Evolutionary conservation across 1,139 yeast genomes (phyloP), one percentile per base, ranked within the genome.

Genomic region (Sugiyamaella japonica): DNA sequence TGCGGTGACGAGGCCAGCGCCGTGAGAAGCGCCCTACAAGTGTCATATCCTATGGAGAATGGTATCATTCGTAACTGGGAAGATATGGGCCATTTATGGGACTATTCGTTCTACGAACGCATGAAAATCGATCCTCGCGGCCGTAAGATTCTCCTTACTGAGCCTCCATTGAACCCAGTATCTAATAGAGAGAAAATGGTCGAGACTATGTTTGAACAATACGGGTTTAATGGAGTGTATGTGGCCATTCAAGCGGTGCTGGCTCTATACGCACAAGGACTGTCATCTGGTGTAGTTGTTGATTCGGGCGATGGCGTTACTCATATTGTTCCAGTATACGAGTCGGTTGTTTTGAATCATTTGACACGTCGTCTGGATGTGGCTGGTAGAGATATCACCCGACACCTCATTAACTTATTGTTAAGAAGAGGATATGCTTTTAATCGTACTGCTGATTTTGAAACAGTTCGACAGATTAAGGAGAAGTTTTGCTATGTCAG

Each of bases 51-150:
- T 20, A 91, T 93, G 99, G 99, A 93, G 72, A 93, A 93, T 69
- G 99, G 99, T 66, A 89, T 95, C 66, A 91, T 93, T 71, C 86
- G 86, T 70, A 90, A 93, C 70, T 93, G 99, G 99, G 96, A 91
- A 67, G 99, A 93, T 70, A 93, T 95, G 98, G 96, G 89, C 66
- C 95, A 91, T 66, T 79, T 93, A 60, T 93, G 99, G 99, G 97
- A 93, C 73, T 93, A 93, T 72, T 95, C 98, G 25, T 93, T 93
- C 72, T 87, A 86, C 73, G 96, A 93, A 63, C 82, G 88, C 66
- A 85, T 93, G 89, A 82, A 89, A 68, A 75, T 86, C 48, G 83
- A 84, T 65, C 84, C 95, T 16, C 74, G 81, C 41, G 96, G 93
- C 36, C 82, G 83, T 64, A 91, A 91, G 73, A 82, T 93, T 47